Evolutionary conservation across 139 green algal genomes (phyloP).

Genomic region (Chlorella sp.): DNA sequence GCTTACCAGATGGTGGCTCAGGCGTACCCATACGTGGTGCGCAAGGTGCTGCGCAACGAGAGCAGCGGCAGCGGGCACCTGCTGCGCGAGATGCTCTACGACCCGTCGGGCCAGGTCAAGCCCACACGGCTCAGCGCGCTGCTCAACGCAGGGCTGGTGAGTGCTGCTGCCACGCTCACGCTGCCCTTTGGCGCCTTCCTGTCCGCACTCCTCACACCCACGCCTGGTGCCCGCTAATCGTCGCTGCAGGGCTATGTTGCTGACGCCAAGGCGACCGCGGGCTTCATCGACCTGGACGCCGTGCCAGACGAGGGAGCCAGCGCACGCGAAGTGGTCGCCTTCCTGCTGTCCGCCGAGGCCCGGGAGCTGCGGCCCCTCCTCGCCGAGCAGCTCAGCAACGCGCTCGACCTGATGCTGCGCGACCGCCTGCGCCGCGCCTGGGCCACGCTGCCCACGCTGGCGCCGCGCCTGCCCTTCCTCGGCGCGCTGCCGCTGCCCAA

Average conservation of each 20-base stretch:
- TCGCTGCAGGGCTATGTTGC: conserved; percentile 63
- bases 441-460: conserved; percentile 7
- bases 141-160: conserved; percentile 63
- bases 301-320: conserved; percentile 61
- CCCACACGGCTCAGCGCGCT: conserved; percentile 59
- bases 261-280: conserved; percentile 28
- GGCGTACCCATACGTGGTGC: conserved; percentile 78
- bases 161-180: background rate
- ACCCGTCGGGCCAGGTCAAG: conserved; percentile 29
- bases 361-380: conserved; percentile 62
- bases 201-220: no score
- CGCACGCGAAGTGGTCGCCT: conserved; percentile 54
- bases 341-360: conserved; percentile 51
- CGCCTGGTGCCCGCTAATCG: no score
- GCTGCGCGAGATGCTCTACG: conserved; percentile 65
- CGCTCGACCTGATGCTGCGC: conserved; percentile 56
- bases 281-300: conserved; percentile 75
- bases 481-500: conserved; percentile 27
- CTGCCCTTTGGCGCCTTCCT: no score
- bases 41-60: conserved; percentile 51
- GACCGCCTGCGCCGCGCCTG: conserved; percentile 44
- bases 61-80: conserved; percentile 35
- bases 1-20: conserved; percentile 71
- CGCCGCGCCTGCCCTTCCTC: conserved; percentile 50
- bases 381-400: conserved; percentile 39